Evolutionary conservation across 2,329 filamentous ascomycete species (phyloP), one percentile per base, ranked within the genome.

Genomic region (Cucurbitaria berberidis): DNA sequence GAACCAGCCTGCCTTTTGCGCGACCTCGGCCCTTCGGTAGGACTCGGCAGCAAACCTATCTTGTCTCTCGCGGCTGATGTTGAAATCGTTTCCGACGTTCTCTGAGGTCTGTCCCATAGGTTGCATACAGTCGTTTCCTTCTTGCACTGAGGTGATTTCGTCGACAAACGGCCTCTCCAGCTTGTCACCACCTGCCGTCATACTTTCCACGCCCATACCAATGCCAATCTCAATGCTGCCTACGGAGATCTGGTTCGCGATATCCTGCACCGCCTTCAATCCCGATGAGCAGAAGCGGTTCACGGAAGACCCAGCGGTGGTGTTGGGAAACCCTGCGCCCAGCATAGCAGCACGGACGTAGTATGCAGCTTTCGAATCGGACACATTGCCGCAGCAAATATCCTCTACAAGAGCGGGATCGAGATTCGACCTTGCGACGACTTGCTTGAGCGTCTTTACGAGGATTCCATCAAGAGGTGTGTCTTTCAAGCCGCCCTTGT

Each of bases 231-330:
- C 89, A 74, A 99, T 98, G 65, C 84, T 85, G 57, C 93, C 92
- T 45, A 81, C 79, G 53, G 82, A 76, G 76, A 99, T 97, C 74
- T 92, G 85, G 78, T 95, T 89, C 45, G 95, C 93, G 63, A 99
- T 96, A 72, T 97, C 92, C 77, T 96, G 93, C 5, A 93, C 90
- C 51, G 95, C 93, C 79, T 97, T 96, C 62, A 99, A 87, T 30
- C 95, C 95, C 0, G 93, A 97, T 32, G 91, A 96, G 84, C 95
- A 99, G 87, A 99, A 98, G 57, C 95, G 89, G 83, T 98, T 98
- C 53, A 96, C 83, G 38, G 89, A 88, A 38, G 85, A 93, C 60
- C 89, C 91, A 61, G 86, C 85, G 43, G 90, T 84, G 6, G 93
- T 97, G 80, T 95, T 93, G 64, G 95, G 93, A 81, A 95, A 96